Conservation (phyloP, 352 stramenopile genomes). For the Globisporangium spiculum region DNA sequence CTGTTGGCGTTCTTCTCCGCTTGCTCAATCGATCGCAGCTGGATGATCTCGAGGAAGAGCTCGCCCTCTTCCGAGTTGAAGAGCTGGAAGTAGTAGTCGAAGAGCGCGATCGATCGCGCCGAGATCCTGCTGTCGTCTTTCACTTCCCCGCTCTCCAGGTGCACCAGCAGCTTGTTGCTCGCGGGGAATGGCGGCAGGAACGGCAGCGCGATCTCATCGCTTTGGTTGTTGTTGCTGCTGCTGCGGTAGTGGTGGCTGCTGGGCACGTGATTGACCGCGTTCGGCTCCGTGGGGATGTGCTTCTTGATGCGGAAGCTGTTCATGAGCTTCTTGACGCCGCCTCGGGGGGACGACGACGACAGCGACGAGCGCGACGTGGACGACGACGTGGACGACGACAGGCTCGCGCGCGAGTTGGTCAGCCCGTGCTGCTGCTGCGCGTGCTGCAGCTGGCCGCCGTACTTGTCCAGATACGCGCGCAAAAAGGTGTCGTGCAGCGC, state of each 20-base stretch:
- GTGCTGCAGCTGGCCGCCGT: conserved; percentile 20
- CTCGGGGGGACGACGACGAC: conserved; percentile 30
- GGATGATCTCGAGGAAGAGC: conserved; percentile 51
- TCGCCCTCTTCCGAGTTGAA: conserved; percentile 64
- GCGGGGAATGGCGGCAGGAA: conserved; percentile 42
- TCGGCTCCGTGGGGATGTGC: conserved; percentile 9
- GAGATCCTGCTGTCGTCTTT: conserved; percentile 58
- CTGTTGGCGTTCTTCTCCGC: conserved; percentile 2
- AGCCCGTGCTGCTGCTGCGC: background rate
- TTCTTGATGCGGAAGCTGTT: conserved; percentile 29
- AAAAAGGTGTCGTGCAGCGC: conserved; percentile 47
- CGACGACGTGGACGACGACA: conserved; percentile 42
- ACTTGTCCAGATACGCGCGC: conserved; percentile 33
- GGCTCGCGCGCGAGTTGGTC: conserved; percentile 32
- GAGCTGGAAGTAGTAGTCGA: conserved; percentile 63
- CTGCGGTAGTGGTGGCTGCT: background rate
- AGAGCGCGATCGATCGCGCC: conserved; percentile 38
- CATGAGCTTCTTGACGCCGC: conserved; percentile 23
- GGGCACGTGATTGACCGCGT: conserved; percentile 13
- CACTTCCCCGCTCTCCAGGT: conserved; percentile 37
- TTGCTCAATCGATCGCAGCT: conserved; percentile 24
- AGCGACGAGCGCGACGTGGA: conserved; percentile 37
- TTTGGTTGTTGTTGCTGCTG: conserved; percentile 10
- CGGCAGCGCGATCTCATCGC: conserved; percentile 17
- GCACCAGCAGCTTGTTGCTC: conserved; percentile 44